Percentiles rank a stretch among this genome's conserved stretches.
Evolutionary conservation across 345 rosid species (phyloP).

Genomic region (Brassica cretica): DNA sequence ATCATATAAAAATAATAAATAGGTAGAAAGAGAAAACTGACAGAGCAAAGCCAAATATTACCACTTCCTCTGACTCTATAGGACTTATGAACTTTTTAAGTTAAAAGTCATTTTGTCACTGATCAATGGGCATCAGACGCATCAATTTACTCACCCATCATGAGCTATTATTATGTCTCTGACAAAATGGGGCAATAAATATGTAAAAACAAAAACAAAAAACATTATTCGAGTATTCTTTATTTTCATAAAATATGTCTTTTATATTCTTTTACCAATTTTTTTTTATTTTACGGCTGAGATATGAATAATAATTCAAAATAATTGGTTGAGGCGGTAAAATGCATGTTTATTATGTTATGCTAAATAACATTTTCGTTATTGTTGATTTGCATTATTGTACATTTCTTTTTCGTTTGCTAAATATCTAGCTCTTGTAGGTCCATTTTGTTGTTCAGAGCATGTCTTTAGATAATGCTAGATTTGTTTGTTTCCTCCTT

Average conservation of each 20-base stretch:
- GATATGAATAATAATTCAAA: neutral
- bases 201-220: neutral
- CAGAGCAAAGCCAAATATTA: slow-evolving; percentile 6
- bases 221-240: neutral
- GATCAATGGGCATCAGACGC: slow-evolving; percentile 11
- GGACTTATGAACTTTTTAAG: slow-evolving; percentile 37
- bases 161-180: neutral
- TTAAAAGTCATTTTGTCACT: slow-evolving; percentile 22
- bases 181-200: neutral
- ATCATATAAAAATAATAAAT: neutral
- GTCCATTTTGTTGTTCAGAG: slow-evolving; percentile 6
- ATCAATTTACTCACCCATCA: neutral
- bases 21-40: neutral
- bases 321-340: neutral
- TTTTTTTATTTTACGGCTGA: neutral
- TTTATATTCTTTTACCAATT: neutral
- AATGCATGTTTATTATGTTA: neutral
- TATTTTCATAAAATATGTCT: neutral
- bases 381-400: slow-evolving; percentile 1
- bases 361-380: neutral
- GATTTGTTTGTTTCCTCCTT: neutral
- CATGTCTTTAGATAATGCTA: neutral
- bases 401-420: neutral
- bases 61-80: slow-evolving; percentile 37
- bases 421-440: neutral